A percentile compares a stretch with the other conserved stretches of the same genome.
These are phyloP conservation scores for Fusarium buxicola DNA, from an alignment of 2,329 filamentous ascomycete species.

Conservation along the genomic window DNA sequence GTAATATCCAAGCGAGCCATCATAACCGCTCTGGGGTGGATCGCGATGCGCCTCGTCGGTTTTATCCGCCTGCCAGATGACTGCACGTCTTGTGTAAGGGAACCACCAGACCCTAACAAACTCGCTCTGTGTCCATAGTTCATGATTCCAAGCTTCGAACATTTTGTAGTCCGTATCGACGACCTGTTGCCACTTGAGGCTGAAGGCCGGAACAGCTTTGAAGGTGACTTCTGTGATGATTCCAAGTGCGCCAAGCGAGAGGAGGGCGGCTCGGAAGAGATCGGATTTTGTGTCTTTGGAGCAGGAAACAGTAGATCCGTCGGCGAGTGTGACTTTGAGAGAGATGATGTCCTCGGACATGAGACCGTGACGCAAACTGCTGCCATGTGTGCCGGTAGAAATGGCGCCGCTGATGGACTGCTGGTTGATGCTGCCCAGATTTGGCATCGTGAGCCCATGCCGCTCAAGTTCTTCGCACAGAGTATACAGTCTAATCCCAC, in stretches of 20 bases:
- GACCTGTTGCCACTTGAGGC: constrained; percentile 87
- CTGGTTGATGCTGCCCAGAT: constrained; percentile 93
- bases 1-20: constrained; percentile 83
- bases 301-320: constrained; percentile 80
- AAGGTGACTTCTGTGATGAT: constrained; percentile 93
- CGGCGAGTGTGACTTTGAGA: constrained; percentile 83
- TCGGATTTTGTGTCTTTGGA: constrained; percentile 75
- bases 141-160: constrained; percentile 75
- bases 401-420: constrained; percentile 95
- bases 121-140: constrained; percentile 85
- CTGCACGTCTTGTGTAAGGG: constrained; percentile 87
- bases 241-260: constrained; percentile 89
- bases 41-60: constrained; percentile 70
- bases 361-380: constrained; percentile 84
- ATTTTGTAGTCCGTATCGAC: constrained; percentile 77
- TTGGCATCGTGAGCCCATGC: constrained; percentile 85
- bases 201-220: constrained; percentile 81
- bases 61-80: constrained; percentile 90
- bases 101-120: constrained; percentile 98
- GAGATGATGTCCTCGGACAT: constrained; percentile 81
- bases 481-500: constrained; percentile 85
- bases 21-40: constrained; percentile 80
- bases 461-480: constrained; percentile 80
- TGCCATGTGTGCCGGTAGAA: constrained; percentile 92
- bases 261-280: constrained; percentile 87